Percentiles rank a stretch among this genome's conserved stretches.
These are phyloP conservation scores for Arthrocladium fulminans DNA, from an alignment of 2,329 filamentous ascomycete species.

Conservation along the genomic window DNA sequence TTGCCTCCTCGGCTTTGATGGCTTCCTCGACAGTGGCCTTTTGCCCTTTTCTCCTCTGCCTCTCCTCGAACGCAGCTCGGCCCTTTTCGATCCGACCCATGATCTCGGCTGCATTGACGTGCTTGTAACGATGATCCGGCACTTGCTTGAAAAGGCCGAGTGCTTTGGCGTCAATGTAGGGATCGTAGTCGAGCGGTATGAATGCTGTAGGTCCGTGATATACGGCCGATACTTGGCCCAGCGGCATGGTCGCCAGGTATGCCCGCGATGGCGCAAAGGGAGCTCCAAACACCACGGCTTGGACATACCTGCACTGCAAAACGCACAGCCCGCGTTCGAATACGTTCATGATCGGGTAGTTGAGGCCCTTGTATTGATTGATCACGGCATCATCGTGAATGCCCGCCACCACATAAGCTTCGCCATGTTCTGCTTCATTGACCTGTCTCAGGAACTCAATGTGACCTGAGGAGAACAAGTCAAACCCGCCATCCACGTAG, in stretches of 20 bases:
- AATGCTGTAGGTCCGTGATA: conserved; percentile 96
- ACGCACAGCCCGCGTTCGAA: conserved; percentile 94
- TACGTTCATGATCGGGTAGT: conserved; percentile 99
- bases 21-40: conserved; percentile 71
- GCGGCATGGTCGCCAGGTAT: conserved; percentile 68
- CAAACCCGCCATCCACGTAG: conserved; percentile 94
- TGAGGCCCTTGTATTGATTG: conserved; percentile 92
- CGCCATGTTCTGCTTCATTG: conserved; percentile 52
- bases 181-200: conserved; percentile 68
- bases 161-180: conserved; percentile 69
- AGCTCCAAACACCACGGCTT: conserved; percentile 79
- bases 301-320: conserved; percentile 88
- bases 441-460: conserved; percentile 88
- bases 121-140: conserved; percentile 64
- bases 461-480: conserved; percentile 92
- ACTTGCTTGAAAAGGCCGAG: conserved; percentile 81
- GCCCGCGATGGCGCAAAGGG: conserved; percentile 74
- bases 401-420: conserved; percentile 78
- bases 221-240: conserved; percentile 65
- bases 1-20: conserved; percentile 47
- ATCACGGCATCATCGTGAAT: conserved; percentile 93
- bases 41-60: conserved; percentile 80
- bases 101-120: conserved; percentile 88
- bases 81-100: conserved; percentile 84
- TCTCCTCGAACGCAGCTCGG: conserved; percentile 77